phyloP scores from a whole-genome alignment of 2,329 filamentous ascomycete genomes.

The Knufia fluminis region DNA sequence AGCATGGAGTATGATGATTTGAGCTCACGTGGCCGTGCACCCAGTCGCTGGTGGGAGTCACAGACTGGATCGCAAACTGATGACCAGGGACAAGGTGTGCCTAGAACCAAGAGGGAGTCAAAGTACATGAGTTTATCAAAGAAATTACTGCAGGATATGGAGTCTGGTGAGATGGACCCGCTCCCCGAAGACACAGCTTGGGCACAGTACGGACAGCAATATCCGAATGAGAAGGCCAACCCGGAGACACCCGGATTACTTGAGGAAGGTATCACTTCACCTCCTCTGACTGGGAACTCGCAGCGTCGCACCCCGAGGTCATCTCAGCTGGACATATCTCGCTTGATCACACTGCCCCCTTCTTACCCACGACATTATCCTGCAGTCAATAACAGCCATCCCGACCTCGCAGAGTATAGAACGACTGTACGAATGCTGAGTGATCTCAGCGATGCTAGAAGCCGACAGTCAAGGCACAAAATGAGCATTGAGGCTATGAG shows the following conservation, averaged over 20 bases:
- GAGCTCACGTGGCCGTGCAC: conserved; percentile 74
- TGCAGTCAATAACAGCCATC: conserved; percentile 91
- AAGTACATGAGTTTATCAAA: conserved; percentile 84
- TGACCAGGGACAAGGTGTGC: conserved; percentile 51
- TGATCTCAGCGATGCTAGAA: conserved; percentile 62
- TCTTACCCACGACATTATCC: conserved; percentile 92
- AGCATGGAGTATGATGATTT: conserved; percentile 84
- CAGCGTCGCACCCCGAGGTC: conserved; percentile 30
- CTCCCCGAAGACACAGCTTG: conserved; percentile 4
- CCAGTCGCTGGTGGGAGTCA: conserved; percentile 92
- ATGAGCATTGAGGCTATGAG: conserved; percentile 45
- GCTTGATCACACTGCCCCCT: conserved; percentile 84
- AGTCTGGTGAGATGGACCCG: conserved; percentile 47
- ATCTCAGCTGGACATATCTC: conserved; percentile 69
- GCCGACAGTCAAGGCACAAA: conserved; percentile 48
- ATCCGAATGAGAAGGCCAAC: conserved; percentile 52
- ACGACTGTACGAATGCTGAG: conserved; percentile 63
- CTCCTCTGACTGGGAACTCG: neutral
- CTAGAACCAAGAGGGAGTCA: conserved; percentile 78
- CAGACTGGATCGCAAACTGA: conserved; percentile 58
- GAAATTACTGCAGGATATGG: conserved; percentile 49
- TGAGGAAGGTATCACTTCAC: conserved; percentile 10
- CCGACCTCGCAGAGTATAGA: conserved; percentile 71
- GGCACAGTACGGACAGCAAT: conserved; percentile 38
- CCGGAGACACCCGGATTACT: conserved; percentile 17